A percentile compares a stretch with the other conserved stretches of the same genome.
Conservation (phyloP, 495 filamentous ascomycete species). For the Penicillium coffeae region DNA sequence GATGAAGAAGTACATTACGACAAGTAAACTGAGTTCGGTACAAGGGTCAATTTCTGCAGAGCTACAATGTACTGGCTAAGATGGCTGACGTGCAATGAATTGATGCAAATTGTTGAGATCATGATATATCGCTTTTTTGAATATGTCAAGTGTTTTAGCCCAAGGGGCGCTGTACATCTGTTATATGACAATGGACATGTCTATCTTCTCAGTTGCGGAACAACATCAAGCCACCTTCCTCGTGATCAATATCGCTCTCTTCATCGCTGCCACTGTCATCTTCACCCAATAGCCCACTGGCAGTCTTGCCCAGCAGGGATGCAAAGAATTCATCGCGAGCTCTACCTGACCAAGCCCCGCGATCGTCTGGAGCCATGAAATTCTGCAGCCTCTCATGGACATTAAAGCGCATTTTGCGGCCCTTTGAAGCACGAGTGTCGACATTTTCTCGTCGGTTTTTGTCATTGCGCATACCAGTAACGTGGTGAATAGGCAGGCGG, state of each 20-base stretch:
- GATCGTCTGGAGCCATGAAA: constrained; percentile 93
- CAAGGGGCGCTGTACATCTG: not conserved
- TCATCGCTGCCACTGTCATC: constrained; percentile 50
- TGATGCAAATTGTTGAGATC: not conserved
- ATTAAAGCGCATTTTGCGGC: constrained; percentile 84
- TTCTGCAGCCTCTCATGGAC: constrained; percentile 97
- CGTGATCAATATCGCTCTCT: constrained; percentile 51
- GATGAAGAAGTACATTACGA: constrained; percentile 11
- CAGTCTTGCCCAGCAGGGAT: constrained; percentile 69
- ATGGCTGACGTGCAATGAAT: not conserved
- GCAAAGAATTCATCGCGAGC: constrained; percentile 86
- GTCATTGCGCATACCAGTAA: constrained; percentile 70
- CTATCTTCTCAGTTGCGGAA: constrained; percentile 65
- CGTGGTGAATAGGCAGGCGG: constrained; percentile 34
- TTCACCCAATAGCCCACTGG: constrained; percentile 69
- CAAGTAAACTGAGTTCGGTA: not conserved
- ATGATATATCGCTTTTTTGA: not conserved
- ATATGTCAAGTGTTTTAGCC: not conserved
- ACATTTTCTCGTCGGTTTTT: constrained; percentile 71
- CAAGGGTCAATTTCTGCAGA: too few relatives aligned
- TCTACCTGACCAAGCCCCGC: constrained; percentile 67
- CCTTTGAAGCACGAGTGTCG: constrained; percentile 93
- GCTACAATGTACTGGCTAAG: not conserved
- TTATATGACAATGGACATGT: not conserved
- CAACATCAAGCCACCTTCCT: constrained; percentile 69